phyloP scores from a whole-genome alignment of 1,284 basidiomycete species.

The Malassezia yamatoensis region DNA sequence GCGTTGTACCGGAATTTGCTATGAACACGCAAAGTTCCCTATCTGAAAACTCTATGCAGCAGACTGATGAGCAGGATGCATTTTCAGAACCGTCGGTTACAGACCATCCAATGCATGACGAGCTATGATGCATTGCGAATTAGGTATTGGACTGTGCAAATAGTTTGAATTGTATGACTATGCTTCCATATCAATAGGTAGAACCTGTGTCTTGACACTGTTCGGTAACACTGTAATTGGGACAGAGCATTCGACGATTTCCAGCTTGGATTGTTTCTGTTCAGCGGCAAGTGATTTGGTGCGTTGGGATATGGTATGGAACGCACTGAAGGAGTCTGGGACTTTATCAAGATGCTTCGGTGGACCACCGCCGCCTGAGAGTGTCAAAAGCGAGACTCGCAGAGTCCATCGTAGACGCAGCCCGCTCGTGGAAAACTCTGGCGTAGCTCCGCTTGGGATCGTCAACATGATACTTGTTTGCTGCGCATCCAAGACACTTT shows the following conservation, averaged over 20 bases:
- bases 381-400: constrained; percentile 34
- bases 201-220: constrained; percentile 28
- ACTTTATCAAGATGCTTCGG: constrained; percentile 24
- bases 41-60: no score
- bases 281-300: constrained; percentile 14
- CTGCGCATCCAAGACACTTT: constrained; percentile 34
- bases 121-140: background rate
- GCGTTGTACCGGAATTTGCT: no score
- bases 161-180: constrained; percentile 2
- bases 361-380: constrained; percentile 8
- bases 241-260: constrained; percentile 44
- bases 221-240: constrained; percentile 36
- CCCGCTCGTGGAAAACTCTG: constrained; percentile 39
- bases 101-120: background rate
- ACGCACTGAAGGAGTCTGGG: constrained; percentile 32
- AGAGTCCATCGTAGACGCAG: constrained; percentile 39
- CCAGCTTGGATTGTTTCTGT: constrained; percentile 12
- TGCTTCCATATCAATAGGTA: constrained; percentile 29
- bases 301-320: constrained; percentile 29
- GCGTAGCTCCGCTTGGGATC: constrained; percentile 38
- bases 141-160: no score
- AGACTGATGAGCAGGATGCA: no score
- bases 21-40: no score
- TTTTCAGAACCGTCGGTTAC: no score
- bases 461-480: constrained; percentile 26